A percentile compares a stretch with the other conserved stretches of the same genome.
phyloP scores from a whole-genome alignment of 495 filamentous ascomycete genomes.

The Pseudoneurospora amorphoporcata region DNA sequence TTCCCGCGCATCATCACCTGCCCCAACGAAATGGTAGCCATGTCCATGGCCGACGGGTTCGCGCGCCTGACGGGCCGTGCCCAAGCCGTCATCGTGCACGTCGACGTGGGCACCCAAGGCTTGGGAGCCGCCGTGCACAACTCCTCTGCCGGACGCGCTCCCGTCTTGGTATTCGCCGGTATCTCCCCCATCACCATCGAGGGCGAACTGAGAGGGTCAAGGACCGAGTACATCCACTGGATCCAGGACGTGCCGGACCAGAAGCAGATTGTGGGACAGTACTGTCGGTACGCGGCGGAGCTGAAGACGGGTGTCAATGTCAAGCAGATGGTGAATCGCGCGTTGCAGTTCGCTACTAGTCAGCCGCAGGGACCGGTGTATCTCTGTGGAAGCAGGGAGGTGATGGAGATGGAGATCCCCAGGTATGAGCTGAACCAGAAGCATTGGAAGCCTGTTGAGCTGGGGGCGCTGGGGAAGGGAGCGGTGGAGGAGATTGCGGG shows the following conservation, averaged over 20 bases:
- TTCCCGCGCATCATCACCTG: conserved; percentile 90
- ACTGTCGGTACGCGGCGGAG: conserved; percentile 86
- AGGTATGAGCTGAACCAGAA: conserved; percentile 67
- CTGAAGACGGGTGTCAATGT: conserved; percentile 88
- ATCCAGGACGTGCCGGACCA: conserved; percentile 96
- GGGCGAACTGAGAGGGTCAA: conserved; percentile 76
- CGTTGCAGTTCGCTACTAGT: conserved; percentile 73
- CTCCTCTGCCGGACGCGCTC: conserved; percentile 72
- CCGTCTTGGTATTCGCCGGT: conserved; percentile 85
- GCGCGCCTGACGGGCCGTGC: conserved; percentile 77
- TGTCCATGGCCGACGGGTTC: conserved; percentile 95
- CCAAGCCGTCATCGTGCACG: conserved; percentile 89
- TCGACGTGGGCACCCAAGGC: conserved; percentile 93
- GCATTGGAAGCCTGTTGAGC: conserved; percentile 65
- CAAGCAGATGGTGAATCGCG: conserved; percentile 91
- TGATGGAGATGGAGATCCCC: conserved; percentile 85
- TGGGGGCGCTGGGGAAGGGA: conserved; percentile 57
- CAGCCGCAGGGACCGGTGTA: conserved; percentile 84
- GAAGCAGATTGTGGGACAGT: conserved; percentile 82
- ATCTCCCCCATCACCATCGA: conserved; percentile 84
- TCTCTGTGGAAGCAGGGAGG: conserved; percentile 70
- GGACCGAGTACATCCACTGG: conserved; percentile 97
- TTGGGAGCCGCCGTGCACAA: conserved; percentile 86
- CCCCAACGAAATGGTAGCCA: conserved; percentile 96
- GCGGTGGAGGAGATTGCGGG: conserved; percentile 60